These are phyloP conservation scores for Spathaspora hagerdaliae DNA, from an alignment of 805 yeast species.

Conservation along the genomic window DNA sequence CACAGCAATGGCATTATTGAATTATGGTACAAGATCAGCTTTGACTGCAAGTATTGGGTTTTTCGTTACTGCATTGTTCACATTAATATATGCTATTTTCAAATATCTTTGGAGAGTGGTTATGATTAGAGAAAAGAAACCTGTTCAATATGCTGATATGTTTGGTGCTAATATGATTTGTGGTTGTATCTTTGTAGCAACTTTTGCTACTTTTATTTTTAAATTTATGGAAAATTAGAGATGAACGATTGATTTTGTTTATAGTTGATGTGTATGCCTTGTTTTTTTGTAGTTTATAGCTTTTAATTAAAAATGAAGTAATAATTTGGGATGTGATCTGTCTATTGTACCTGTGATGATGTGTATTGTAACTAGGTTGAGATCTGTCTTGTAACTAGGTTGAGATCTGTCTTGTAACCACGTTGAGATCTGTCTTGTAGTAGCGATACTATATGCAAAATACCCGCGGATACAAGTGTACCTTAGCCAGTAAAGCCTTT, in stretches of 20 bases:
- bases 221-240: conserved; percentile 32
- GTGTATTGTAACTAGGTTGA: too few relatives aligned
- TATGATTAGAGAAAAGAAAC: conserved; percentile 77
- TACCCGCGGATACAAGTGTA: too few relatives aligned
- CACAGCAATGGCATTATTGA: conserved; percentile 80
- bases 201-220: conserved; percentile 58
- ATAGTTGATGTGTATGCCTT: too few relatives aligned
- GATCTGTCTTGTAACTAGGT: too few relatives aligned
- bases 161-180: conserved; percentile 86
- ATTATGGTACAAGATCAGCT: conserved; percentile 73
- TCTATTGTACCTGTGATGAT: neutral
- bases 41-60: conserved; percentile 84
- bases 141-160: conserved; percentile 81
- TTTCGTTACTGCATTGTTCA: conserved; percentile 71
- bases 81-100: conserved; percentile 67
- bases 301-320: too few relatives aligned
- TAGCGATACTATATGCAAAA: too few relatives aligned
- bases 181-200: conserved; percentile 64
- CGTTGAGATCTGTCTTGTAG: too few relatives aligned
- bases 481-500: too few relatives aligned
- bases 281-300: too few relatives aligned
- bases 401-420: too few relatives aligned
- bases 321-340: too few relatives aligned
- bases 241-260: too few relatives aligned
- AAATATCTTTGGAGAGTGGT: conserved; percentile 79